Percentiles rank a stretch among this genome's conserved stretches.
These are phyloP conservation scores for Mycena sanguinolenta DNA, from an alignment of 768 basidiomycete species.

Conservation along the genomic window DNA sequence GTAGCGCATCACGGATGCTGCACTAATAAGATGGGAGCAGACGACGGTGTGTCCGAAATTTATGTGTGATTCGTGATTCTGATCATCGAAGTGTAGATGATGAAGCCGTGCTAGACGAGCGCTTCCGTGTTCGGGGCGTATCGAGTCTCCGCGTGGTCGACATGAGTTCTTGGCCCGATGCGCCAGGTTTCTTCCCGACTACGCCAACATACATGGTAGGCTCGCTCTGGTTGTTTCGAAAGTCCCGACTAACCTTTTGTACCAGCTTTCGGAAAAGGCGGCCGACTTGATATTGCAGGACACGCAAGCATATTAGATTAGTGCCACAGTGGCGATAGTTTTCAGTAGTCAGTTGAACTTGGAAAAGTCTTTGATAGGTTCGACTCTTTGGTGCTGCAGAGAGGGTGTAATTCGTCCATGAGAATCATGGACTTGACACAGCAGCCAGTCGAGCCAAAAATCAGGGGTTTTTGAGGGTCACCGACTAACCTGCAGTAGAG, in stretches of 20 bases:
- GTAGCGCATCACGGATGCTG: constrained; percentile 24
- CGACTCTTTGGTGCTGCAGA: too few species aligned
- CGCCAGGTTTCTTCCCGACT: constrained; percentile 21
- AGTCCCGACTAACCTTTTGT: constrained; percentile 11
- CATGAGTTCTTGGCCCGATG: constrained; percentile 22
- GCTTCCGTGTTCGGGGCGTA: constrained; percentile 20
- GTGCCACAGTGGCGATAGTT: background rate
- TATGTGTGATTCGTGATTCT: background rate
- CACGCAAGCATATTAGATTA: constrained; percentile 12
- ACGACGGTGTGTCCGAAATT: constrained; percentile 16
- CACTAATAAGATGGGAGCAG: constrained; percentile 21
- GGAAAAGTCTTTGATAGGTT: too few species aligned
- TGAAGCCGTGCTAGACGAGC: constrained; percentile 14
- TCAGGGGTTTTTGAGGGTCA: too few species aligned
- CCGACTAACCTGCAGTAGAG: too few species aligned
- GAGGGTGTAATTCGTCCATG: too few species aligned
- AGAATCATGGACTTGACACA: too few species aligned
- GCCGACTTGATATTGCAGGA: constrained; percentile 20
- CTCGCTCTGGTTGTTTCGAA: background rate
- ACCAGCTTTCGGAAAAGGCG: constrained; percentile 22
- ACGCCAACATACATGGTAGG: constrained; percentile 24
- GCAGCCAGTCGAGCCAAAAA: too few species aligned
- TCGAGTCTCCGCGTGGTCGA: constrained; percentile 21
- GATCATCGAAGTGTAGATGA: constrained; percentile 5
- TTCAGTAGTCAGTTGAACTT: constrained; percentile 1